Evolutionary conservation across 2,329 filamentous ascomycete species (phyloP), one percentile per base, ranked within the genome.

Genomic region (Fusarium guadeloupense): DNA sequence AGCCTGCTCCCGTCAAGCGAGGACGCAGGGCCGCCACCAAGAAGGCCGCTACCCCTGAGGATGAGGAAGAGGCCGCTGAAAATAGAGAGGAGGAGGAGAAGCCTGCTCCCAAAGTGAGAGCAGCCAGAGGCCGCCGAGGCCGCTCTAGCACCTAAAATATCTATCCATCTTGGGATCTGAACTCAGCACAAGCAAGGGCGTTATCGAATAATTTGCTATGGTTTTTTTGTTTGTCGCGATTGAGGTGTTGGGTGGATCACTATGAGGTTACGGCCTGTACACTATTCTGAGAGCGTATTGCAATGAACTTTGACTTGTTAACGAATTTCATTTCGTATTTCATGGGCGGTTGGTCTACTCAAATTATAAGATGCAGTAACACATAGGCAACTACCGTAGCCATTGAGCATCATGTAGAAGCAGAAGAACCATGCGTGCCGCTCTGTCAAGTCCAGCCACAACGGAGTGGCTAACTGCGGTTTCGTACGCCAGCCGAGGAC

Each of bases 61-160:
- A 52, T 9, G 62, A 63, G 13, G 65, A 67, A 40, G 61, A 65
- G 3, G 62, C 26, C 16, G 54, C 39, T 16, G 56, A 40, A 16
- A 61, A 66, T n/a, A 25, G 50, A 62, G 58, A 47, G 26, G 44
- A 41, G 26, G 59, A 66, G 26, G 59, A 71, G 43, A 70, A 77
- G 65, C 64, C 73, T 25, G 73, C 67, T 6, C 65, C 74, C 12
- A 78, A n/a, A n/a, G n/a, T n/a, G n/a, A n/a, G n/a, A 74, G 67
- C 60, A n/a, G n/a, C 71, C 37, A 64, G 54, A 46, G 46, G 40
- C 25, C 64, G 67, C 35, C 64, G 71, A 14, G 67, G 70, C 35
- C 71, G 72, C 20, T 50, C 70, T 43, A 62, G 67, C 60, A 72
- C 19, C 23, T 66, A 9, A 59, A 3, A 19, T 4, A 17, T 9